Base-by-base conservation (phyloP, 2,329 filamentous ascomycete genomes). In the Diaporthe caulivora region DNA sequence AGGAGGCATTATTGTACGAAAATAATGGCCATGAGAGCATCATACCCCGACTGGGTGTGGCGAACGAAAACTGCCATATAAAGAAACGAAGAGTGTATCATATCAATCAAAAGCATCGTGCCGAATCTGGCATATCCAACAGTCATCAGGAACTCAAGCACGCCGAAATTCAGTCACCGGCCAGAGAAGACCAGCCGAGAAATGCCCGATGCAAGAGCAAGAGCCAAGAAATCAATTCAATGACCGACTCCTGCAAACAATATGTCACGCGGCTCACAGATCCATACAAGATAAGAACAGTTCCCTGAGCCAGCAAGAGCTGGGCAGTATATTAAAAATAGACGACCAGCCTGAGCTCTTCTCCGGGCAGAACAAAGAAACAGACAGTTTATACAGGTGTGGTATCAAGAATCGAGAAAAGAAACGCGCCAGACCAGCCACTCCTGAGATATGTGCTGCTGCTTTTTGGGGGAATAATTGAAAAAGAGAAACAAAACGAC, bases 351-450 rank as follows among this genome's bases (percentile, higher is more conserved):
- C 5, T 47, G 17, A n/a, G 21, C 47, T 18, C 8, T 40, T 40
- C 13, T 13, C 31, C 8, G 13, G 6, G 9, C 4, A 34, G n/a
- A 55, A 49, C 11, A 53, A 73, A 37, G 8, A 34, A 71, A 79
- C 80, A 34, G 69, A 18, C 29, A 37, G 31, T 55, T 44, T 72
- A 54, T 67, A 72, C 65, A 70, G 24, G 40, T 53, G 62, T 65
- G 73, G 73, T 74, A 72, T 74, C 65, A 74, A 70, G 49, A 65
- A 44, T 17, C 8, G 31, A 21, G 58, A 31, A 55, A 70, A 34
- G 62, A 57, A 72, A 60, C 40, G 44, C 58, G 37, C 62, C n/a
- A 29, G 54, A 54, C 71, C 71, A 60, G 62, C 62, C 62, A 67
- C 29, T 53, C 31, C 7, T 53, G 47, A 62, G 58, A 62, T 62